Base-by-base conservation (phyloP, 768 basidiomycete species). In the Macrocybe gigantea region DNA sequence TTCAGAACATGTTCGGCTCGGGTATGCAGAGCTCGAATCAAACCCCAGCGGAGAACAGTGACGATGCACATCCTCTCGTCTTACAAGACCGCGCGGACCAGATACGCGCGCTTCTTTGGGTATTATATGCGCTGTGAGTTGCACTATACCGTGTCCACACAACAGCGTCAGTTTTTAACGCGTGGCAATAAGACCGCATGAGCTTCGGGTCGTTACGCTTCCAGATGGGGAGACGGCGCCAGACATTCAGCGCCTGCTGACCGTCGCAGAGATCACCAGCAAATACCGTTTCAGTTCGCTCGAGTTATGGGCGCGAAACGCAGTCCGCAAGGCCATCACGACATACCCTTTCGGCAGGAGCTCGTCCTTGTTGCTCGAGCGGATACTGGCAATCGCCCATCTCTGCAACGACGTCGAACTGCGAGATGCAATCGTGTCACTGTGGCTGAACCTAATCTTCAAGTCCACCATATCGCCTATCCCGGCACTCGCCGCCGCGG, bases 201-300 rank as follows among this genome's bases (percentile, higher is more conserved):
- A 22, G 22, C 22, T 22, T 22, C 22, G 22, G 22, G 22, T 22
- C 22, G 22, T 22, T 22, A 29, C 29, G 22, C 31, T 44, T 11
- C 9, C 43, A 32, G 43, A 44, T 33, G 22, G n/a, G 33, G 8
- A 33, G 11, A 44, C 11, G 8, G 22, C 5, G 11, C n/a, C 14
- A 14, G 11, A n/a, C 7, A 32, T 22, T 22, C 12, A 31, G 9
- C 6, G 9, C n/a, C 9, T 33, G 15, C 6, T 33, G 30, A 13
- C 8, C 29, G 22, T 35, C 8, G 33, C 43, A 5, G 22, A 33
- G n/a, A 33, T 33, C 5, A 12, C 31, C 29, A 33, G 34, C 43
- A 44, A 44, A 33, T 44, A 44, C 15, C 43, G 34, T 30, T 44
- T 44, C n/a, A n/a, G 12, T 5, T 44, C 43, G 14, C 11, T 44